Base-by-base conservation (phyloP, 2,329 filamentous ascomycete species). In the Diplocarpon rosae region DNA sequence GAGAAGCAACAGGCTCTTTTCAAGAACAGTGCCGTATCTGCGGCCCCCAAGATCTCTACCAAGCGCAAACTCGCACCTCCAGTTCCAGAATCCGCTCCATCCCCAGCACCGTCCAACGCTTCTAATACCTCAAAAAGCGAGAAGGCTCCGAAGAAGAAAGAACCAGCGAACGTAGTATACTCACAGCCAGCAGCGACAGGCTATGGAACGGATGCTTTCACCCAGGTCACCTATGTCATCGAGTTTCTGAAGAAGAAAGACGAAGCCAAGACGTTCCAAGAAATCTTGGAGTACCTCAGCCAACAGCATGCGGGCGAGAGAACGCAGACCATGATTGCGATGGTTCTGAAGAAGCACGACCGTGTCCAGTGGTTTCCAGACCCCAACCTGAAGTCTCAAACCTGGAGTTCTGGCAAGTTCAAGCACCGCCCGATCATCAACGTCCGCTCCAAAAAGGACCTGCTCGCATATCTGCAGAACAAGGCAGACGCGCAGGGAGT, bases 211-310 rank as follows among this genome's bases (percentile, higher is more conserved):
- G 83, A 90, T 63, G 79, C 92, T 62, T 81, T 87, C 69, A 93
- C 88, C 11, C 85, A 94, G 63, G 81, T 95, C 61, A 77, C 83
- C 46, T 95, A 88, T 66, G 86, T 87, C 15, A 80, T 94, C 61
- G 79, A 89, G 51, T 85, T 87, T 62, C 77, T 95, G 48, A 82
- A 82, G 66, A 80, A 81, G 61, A 80, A 82, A 60, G 76, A 76
- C 47, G 68, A 78, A 49, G 68, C 83, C 44, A 76, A 88, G 61
- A 75, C 73, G 30, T 83, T 93, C 47, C 69, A 75, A 39, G 83
- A 90, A 52, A 82, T 95, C 54, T 75, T 92, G 56, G 76, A 80
- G 55, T 92, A 92, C 63, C 71, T 95, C 48, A 86, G 82, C 42
- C 73, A 92, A 31, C 76, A 77, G 40, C 68, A 76, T 49, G 72